These are phyloP conservation scores for Termitomyces sp. DNA, from an alignment of 768 basidiomycete species.

Conservation along the genomic window DNA sequence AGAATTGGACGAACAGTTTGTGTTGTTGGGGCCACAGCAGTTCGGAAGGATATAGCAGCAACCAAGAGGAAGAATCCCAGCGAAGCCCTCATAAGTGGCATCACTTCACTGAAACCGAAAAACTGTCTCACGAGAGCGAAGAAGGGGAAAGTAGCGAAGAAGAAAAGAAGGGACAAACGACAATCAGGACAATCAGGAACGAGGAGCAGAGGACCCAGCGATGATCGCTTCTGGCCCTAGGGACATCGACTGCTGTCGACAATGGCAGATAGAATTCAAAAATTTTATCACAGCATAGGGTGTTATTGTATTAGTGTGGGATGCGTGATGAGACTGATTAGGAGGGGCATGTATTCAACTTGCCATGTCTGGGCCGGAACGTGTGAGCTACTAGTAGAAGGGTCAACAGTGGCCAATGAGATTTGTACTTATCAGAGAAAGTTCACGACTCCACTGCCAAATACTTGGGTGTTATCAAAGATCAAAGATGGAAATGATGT, in stretches of 20 bases:
- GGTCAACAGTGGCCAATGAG: background rate
- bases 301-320: background rate
- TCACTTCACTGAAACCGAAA: background rate
- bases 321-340: background rate
- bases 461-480: background rate
- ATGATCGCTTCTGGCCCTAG: background rate
- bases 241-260: background rate
- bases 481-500: background rate
- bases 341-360: no score
- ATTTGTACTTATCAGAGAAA: background rate
- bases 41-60: background rate
- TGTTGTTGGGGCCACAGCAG: conserved; percentile 6
- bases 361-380: background rate
- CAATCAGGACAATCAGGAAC: background rate
- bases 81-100: background rate
- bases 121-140: background rate
- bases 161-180: background rate
- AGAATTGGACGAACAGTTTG: conserved; percentile 7
- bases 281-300: background rate
- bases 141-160: background rate
- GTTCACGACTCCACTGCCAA: background rate
- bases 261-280: background rate
- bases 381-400: background rate
- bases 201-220: background rate
- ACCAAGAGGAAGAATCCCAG: background rate